Base-by-base conservation (phyloP, 495 filamentous ascomycete genomes). In the Penicillium manginii region DNA sequence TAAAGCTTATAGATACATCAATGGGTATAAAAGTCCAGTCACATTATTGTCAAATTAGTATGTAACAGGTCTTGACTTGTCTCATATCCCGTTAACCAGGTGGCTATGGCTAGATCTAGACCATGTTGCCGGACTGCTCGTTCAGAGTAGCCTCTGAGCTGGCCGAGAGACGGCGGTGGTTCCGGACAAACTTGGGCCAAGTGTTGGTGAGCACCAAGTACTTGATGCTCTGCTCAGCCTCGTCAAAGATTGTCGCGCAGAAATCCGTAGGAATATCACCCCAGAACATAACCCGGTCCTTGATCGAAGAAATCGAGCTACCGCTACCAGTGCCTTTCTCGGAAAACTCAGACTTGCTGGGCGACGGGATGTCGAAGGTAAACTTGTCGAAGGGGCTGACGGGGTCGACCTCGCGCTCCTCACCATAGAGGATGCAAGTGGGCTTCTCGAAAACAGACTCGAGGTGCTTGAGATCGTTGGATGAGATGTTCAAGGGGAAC, bases 121-220 rank as follows among this genome's bases (percentile, higher is more conserved):
- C 45, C 45, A 47, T 47, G 22, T 47, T 47, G 45, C 10, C 19
- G 21, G 45, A 6, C 8, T 45, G 42, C n/a, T 47, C 45, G 21
- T 47, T 47, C 1, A 59, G 21, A 32, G 50, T 50, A 48, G 42
- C 7, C 32, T 33, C 49, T 12, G 63, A 75, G 26, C 40, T 52
- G 4, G 57, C 43, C 43, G 69, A 72, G 33, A 26, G 47, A 14
- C 66, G 48, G 10, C 66, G 48, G 35, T 54, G 62, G 23, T 50
- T 55, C 51, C 48, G 50, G 43, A 88, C 79, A 42, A 86, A 88
- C 69, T 86, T 87, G 22, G 83, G 83, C 86, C 86, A 90, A 10
- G 87, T 89, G 65, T 89, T 88, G 6, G 83, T 86, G 55, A 87
- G 78, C 2, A 90, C 86, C 18, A 89, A 75, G 60, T 88, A 86